phyloP scores from a whole-genome alignment of 805 yeast species.

The Yarrowia sp. region DNA sequence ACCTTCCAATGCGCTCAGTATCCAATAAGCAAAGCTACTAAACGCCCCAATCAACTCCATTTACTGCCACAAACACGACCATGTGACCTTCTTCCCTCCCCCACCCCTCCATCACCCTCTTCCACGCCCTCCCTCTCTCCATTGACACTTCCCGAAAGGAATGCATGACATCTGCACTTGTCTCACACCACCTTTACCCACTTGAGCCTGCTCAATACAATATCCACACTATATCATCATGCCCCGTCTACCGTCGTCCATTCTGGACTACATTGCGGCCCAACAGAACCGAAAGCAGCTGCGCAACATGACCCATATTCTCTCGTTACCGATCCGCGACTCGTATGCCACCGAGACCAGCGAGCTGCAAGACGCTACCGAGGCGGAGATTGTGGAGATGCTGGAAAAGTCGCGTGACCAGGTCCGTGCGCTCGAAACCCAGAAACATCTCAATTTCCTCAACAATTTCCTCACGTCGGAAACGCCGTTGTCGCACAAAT shows the following conservation, averaged over 20 bases:
- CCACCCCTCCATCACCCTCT: background rate
- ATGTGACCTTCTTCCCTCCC: background rate
- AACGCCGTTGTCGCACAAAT: slow-evolving; percentile 59
- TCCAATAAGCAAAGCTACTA: no score
- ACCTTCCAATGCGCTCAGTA: background rate
- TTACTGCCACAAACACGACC: background rate
- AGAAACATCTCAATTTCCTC: slow-evolving; percentile 57
- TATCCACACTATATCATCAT: background rate
- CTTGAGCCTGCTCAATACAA: slow-evolving; percentile 13
- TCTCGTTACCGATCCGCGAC: slow-evolving; percentile 28
- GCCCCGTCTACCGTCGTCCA: slow-evolving; percentile 29
- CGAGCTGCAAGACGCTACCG: slow-evolving; percentile 46
- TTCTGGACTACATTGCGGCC: slow-evolving; percentile 35
- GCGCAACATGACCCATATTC: slow-evolving; percentile 14
- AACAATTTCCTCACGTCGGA: slow-evolving; percentile 48
- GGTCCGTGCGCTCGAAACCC: slow-evolving; percentile 11
- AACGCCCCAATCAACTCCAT: no score
- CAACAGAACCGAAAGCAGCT: slow-evolving; percentile 15
- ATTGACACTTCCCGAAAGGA: slow-evolving; percentile 17
- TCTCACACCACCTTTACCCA: slow-evolving; percentile 14
- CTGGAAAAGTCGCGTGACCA: slow-evolving; percentile 21
- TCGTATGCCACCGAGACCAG: slow-evolving; percentile 24
- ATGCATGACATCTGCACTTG: background rate
- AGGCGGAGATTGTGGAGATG: slow-evolving; percentile 22
- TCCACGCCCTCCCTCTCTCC: background rate